Base-by-base conservation (phyloP, 108 stramenopile species). In the Nitzschia sp. region DNA sequence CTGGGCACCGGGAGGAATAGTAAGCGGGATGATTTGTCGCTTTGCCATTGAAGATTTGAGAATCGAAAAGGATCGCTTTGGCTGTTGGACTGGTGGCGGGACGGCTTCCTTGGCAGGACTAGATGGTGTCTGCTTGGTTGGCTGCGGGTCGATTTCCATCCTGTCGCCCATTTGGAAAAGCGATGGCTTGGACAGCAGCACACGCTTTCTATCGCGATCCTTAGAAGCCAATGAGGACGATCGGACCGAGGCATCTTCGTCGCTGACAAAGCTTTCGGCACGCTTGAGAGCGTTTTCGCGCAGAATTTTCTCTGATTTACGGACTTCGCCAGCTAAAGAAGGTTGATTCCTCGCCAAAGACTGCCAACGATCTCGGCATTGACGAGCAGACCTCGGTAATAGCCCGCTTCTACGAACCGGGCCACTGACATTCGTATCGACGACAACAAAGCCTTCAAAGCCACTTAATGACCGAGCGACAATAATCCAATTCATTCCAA, bases 321-420 rank as follows among this genome's bases (percentile, higher is more conserved):
- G 45, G 11, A 66, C 57, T 59, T 66, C 73, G 8, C 46, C 45
- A 19, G 49, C 65, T 13, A 74, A 58, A 13, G 58, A 66, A 42
- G 65, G 65, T 60, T 60, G 57, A 42, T 9, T 45, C 31, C 62
- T 18, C 3, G 54, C 63, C 23, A 87, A 69, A 2, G 53, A 34
- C 42, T 79, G 74, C 91, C 91, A 92, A 17, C 85, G 85, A 59
- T 84, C 71, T 54, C 76, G 70, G 56, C 91, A 92, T 46, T 86
- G 61, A 26, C 71, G 81, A n/a, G 73, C 73, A 2, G 83, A 77
- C 30, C 80, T 77, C 27, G 54, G 54, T 26, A 69, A 21, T 2
- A 45, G 15, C 17, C 24, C 51, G 15, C 38, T 9, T 19, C 48
- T 36, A 1, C 38, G 23, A 18, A 27, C 21, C 25, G 33, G 11